These are phyloP conservation scores for Colletotrichum tanaceti DNA, from an alignment of 2,329 filamentous ascomycete species.

Conservation along the genomic window DNA sequence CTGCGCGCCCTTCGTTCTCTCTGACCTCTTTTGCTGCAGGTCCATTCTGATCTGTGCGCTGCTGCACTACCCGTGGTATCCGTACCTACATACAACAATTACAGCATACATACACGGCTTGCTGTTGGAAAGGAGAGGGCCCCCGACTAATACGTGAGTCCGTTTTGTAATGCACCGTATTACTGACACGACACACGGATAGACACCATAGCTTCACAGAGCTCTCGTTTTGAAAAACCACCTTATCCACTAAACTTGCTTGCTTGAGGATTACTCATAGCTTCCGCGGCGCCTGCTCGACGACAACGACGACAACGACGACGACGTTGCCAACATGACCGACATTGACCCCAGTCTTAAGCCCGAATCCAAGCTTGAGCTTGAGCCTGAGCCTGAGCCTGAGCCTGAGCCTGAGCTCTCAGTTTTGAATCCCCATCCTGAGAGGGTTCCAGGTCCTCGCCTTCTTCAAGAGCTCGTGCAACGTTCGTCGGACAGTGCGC, in stretches of 20 bases:
- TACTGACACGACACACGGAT: background rate
- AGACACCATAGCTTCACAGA: background rate
- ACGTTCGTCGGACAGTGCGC: slow-evolving; percentile 47
- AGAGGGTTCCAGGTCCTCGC: slow-evolving; percentile 55
- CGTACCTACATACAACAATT: no score
- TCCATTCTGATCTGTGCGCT: slow-evolving; percentile 29
- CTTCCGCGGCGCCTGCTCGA: slow-evolving; percentile 2
- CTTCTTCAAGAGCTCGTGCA: slow-evolving; percentile 71
- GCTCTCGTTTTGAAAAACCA: background rate
- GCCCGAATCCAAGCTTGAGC: slow-evolving; percentile 26
- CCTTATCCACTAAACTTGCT: background rate
- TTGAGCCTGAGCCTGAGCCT: slow-evolving; percentile 22
- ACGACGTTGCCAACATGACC: slow-evolving; percentile 26
- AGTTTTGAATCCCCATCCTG: slow-evolving; percentile 59
- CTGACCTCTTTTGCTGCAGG: slow-evolving; percentile 34
- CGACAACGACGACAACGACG: slow-evolving; percentile 16
- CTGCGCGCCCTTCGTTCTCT: slow-evolving; percentile 24
- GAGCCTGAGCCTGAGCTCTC: slow-evolving; percentile 48
- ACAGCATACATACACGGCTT: background rate
- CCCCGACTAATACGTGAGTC: slow-evolving; percentile 36
- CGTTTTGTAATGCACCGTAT: slow-evolving; percentile 13
- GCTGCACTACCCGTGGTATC: slow-evolving; percentile 30
- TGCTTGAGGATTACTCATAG: slow-evolving; percentile 1
- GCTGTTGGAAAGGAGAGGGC: slow-evolving; percentile 36
- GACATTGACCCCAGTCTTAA: slow-evolving; percentile 9